Base-by-base conservation (phyloP, 108 stramenopile genomes). In the Discostella pseudostelligera region DNA sequence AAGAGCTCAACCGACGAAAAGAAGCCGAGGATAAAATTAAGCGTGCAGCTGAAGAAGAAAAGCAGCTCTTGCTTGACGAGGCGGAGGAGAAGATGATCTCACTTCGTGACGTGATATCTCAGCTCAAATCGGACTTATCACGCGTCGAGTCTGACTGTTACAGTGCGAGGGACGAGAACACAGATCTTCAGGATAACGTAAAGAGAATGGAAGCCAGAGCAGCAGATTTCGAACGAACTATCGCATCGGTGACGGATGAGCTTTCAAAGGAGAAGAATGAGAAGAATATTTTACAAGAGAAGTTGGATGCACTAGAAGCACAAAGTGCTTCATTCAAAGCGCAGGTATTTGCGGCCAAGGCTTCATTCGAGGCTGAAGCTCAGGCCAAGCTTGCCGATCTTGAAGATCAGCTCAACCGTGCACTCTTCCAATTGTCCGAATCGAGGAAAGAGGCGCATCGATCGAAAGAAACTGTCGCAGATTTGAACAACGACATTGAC, bases 101-200 rank as follows among this genome's bases (percentile, higher is more conserved):
- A 19, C 70, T 91, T 5, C 73, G 78, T 54, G 70, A 55, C 1
- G 75, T 76, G 39, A 65, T 71, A 11, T 46, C 57, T 17, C 69
- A 81, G 21, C 71, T 76, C 19, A 62, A 79, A 53, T 47, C 58
- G 5, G 74, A 70, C 13, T 65, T 88, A 13, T 68, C 70, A 19
- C 80, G 76, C 24, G 73, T 77, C 3, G 87, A 91, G 60, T 58
- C 72, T n/a, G 90, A 88, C 37, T 82, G 69, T 22, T 88, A 86
- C 67, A 56, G 49, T 3, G 72, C 70, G 22, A 74, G 79, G 51
- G 77, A 91, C 44, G 67, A 84, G 42, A 56, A 51, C 16, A 80
- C 81, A 58, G 85, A 86, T 54, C 64, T 84, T 9, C 74, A 49
- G 21, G 87, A 88, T 64, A 57, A 72, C 39, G 72, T 60, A 20